Conservation (phyloP, 2,329 filamentous ascomycete species). For the Fusarium gaditjirri region DNA sequence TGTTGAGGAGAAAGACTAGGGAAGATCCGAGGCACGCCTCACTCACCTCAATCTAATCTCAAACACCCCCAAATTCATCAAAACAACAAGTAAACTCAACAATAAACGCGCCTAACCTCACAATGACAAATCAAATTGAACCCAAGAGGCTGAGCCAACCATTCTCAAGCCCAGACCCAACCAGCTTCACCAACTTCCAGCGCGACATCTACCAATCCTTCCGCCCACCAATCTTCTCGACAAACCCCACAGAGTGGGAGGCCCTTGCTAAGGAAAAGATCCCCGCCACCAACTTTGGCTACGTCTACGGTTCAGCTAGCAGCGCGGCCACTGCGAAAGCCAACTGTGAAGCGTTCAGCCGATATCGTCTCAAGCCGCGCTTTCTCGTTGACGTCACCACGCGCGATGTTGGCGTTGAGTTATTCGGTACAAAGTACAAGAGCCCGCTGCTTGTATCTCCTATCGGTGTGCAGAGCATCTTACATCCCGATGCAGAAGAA, state of each 20-base stretch:
- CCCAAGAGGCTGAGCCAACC: conserved; percentile 17
- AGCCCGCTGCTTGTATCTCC: conserved; percentile 68
- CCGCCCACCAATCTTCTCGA: conserved; percentile 34
- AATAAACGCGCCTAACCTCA: accelerated
- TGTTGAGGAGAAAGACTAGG: conserved; percentile 4
- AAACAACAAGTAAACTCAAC: accelerated
- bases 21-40: background rate
- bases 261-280: conserved; percentile 29
- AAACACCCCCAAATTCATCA: background rate
- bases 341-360: conserved; percentile 66
- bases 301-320: conserved; percentile 71
- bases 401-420: conserved; percentile 60
- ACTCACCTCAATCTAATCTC: background rate
- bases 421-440: conserved; percentile 64
- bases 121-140: conserved; percentile 5
- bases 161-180: conserved; percentile 25
- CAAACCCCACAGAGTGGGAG: conserved; percentile 38
- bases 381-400: conserved; percentile 58
- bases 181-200: conserved; percentile 36
- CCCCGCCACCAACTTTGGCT: conserved; percentile 58
- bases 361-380: conserved; percentile 63
- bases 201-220: conserved; percentile 42
- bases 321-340: conserved; percentile 70
- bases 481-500: conserved; percentile 72
- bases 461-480: conserved; percentile 74